Percentiles rank a stretch among this genome's conserved stretches.
These are phyloP conservation scores for Pythium insidiosum DNA, from an alignment of 352 stramenopile species.

Conservation along the genomic window DNA sequence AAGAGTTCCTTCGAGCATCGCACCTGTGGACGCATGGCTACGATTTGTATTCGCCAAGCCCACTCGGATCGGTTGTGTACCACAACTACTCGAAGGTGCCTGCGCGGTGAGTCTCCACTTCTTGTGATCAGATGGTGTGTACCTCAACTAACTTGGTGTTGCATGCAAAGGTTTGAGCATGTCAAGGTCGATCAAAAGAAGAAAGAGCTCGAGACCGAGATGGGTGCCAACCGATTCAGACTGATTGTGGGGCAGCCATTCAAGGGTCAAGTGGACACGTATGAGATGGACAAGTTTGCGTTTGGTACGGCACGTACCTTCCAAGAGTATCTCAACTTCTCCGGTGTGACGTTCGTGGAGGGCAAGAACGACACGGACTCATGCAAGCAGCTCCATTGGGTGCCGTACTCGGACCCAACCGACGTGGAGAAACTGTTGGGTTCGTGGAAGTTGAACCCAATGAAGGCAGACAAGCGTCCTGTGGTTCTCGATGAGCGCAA, in stretches of 20 bases:
- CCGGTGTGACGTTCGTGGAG: conserved; percentile 20
- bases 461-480: too few relatives aligned
- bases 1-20: conserved; percentile 28
- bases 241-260: conserved; percentile 24
- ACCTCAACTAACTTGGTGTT: too few relatives aligned
- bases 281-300: conserved; percentile 27
- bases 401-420: conserved; percentile 22
- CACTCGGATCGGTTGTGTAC: conserved; percentile 23
- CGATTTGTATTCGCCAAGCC: conserved; percentile 29
- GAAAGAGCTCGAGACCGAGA: conserved; percentile 21
- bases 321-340: conserved; percentile 28
- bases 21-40: conserved; percentile 33
- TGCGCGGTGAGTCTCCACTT: conserved; percentile 12
- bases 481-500: too few relatives aligned
- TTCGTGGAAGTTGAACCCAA: too few relatives aligned
- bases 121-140: background rate
- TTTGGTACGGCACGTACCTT: conserved; percentile 25
- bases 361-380: conserved; percentile 19
- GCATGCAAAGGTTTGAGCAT: conserved; percentile 24
- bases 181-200: conserved; percentile 22
- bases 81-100: too few relatives aligned
- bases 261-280: conserved; percentile 20
- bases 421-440: conserved; percentile 23
- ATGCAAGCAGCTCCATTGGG: conserved; percentile 35
- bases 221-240: conserved; percentile 25